Conservation (phyloP, 805 yeast species). For the Yarrowia osloensis region DNA sequence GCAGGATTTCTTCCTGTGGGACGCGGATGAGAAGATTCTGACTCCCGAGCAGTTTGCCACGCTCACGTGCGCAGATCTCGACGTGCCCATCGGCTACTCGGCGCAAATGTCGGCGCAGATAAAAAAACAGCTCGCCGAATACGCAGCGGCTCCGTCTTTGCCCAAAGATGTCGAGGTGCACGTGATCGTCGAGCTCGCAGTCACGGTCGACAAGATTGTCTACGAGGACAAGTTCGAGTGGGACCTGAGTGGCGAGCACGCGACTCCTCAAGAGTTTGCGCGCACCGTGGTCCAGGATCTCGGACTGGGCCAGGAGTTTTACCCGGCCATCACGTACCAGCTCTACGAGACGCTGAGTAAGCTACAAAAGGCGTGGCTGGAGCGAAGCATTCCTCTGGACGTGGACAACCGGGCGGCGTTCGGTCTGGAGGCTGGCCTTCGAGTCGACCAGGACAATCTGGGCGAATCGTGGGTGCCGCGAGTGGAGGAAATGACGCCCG, state of each 20-base stretch:
- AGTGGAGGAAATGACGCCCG: constrained; percentile 80
- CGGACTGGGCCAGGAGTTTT: constrained; percentile 81
- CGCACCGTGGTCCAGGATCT: constrained; percentile 77
- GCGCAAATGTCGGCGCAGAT: constrained; percentile 72
- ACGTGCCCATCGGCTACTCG: constrained; percentile 61
- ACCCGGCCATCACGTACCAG: constrained; percentile 85
- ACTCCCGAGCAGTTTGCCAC: constrained; percentile 76
- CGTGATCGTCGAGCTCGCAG: constrained; percentile 77
- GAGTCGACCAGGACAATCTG: constrained; percentile 71
- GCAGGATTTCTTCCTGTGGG: constrained; percentile 75
- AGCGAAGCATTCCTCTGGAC: constrained; percentile 58
- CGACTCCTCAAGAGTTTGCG: constrained; percentile 86
- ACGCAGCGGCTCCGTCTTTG: constrained; percentile 62
- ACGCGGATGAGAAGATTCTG: constrained; percentile 60
- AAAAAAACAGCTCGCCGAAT: constrained; percentile 77
- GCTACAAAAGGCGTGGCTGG: constrained; percentile 79
- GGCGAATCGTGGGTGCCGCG: constrained; percentile 87
- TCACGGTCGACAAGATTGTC: constrained; percentile 77
- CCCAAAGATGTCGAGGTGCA: constrained; percentile 69
- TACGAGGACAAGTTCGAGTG: constrained; percentile 94
- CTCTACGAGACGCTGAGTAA: constrained; percentile 77
- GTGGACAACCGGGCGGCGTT: constrained; percentile 61
- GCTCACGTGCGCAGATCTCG: constrained; percentile 79
- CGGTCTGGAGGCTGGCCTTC: constrained; percentile 64
- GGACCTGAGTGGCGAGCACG: constrained; percentile 59